Base-by-base conservation (phyloP, 805 yeast genomes). In the Sugiyamaella qingdaonensis region DNA sequence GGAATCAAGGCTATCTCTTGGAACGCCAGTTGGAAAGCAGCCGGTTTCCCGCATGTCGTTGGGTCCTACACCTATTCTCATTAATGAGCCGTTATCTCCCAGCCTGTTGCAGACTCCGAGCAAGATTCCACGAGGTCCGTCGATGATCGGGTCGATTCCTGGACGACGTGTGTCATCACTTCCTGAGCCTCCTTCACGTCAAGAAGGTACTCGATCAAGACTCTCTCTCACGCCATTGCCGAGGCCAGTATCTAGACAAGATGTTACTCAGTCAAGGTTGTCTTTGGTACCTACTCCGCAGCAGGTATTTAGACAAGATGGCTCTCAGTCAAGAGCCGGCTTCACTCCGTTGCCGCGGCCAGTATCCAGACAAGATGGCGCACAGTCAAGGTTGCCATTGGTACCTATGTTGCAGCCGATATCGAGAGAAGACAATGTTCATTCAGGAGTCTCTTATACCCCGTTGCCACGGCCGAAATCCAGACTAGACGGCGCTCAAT, bases 81-180 rank as follows among this genome's bases (percentile, higher is more conserved):
- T 29, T 11, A 14, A 14, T 33, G 51, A 48, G 10, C 37, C 21
- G 5, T 3, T 13, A 21, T 39, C 43, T 39, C 43, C 43, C 16
- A 16, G 13, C 43, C 21, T 39, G 13, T 39, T 39, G 36, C 37
- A 37, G 11, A 51, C 54, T 10, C 52, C 55, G 7, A 52, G 55
- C 43, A 48, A 27, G 19, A 44, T 52, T 24, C 55, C 55, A 9
- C 32, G 52, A 18, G 49, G 52, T 7, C 36, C 49, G 18, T 44
- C 53, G 21, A 37, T 31, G 32, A 10, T 19, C 9, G 21, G 19
- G 32, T 14, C 24, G 19, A 14, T 4, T n/a, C 13, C 43, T n/a
- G 13, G 43, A 10, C 24, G 14, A 4, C 19, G 24, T n/a, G 19
- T 39, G 43, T 10, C 43, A 2, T 19, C 43, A 2, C 21, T 16